These are phyloP conservation scores for Phytophthora sojae DNA, from an alignment of 352 stramenopile genomes.

Conservation along the genomic window DNA sequence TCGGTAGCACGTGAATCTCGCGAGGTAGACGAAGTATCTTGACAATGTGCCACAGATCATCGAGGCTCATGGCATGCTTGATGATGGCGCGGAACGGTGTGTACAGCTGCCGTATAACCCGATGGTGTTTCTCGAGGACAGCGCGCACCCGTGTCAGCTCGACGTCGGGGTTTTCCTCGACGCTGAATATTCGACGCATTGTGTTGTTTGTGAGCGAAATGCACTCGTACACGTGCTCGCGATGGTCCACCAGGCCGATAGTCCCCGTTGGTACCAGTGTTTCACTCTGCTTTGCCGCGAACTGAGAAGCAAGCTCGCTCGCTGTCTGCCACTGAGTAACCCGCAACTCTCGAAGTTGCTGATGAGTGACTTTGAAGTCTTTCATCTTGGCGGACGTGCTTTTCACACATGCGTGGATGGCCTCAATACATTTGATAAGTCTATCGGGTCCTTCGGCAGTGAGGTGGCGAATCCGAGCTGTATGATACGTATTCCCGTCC, in stretches of 20 bases:
- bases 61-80: conserved; percentile 60
- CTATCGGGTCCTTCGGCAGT: conserved; percentile 32
- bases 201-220: conserved; percentile 63
- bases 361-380: conserved; percentile 43
- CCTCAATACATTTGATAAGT: conserved; percentile 48
- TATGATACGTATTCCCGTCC: conserved; percentile 53
- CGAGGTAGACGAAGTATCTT: conserved; percentile 66
- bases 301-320: conserved; percentile 56
- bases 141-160: conserved; percentile 54
- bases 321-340: conserved; percentile 63
- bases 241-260: conserved; percentile 36
- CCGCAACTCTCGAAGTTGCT: conserved; percentile 45
- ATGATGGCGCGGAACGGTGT: conserved; percentile 45
- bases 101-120: conserved; percentile 68
- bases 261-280: background rate
- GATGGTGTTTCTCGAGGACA: conserved; percentile 62
- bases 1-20: conserved; percentile 65
- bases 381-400: conserved; percentile 35
- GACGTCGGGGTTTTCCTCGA: conserved; percentile 57
- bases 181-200: conserved; percentile 63
- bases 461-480: conserved; percentile 46
- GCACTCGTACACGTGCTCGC: conserved; percentile 66
- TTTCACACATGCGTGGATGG: conserved; percentile 44
- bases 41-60: conserved; percentile 76
- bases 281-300: conserved; percentile 16